Conservation (phyloP, 139 green algal species). For the Diplosphaera chodatii region DNA sequence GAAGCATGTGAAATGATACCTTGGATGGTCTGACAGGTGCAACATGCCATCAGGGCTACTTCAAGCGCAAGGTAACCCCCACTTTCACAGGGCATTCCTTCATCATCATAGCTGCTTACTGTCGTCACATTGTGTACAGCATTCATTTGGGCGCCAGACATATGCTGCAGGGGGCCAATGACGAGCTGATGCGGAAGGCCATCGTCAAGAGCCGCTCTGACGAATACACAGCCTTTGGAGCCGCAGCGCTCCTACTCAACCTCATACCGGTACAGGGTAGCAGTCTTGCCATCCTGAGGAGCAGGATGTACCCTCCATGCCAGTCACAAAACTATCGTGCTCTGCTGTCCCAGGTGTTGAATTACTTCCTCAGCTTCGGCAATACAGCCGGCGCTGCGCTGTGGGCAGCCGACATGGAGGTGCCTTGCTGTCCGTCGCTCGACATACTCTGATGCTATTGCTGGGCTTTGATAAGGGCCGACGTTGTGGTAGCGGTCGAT, state of each 20-base stretch:
- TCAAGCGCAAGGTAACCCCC: neutral
- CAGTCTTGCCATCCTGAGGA: no score
- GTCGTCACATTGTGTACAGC: no score
- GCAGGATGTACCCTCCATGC: no score
- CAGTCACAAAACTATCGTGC: no score
- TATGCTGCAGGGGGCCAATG: neutral
- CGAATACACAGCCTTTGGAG: conserved; percentile 7
- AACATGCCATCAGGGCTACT: neutral
- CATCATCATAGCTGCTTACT: no score
- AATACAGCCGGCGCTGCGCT: conserved; percentile 16
- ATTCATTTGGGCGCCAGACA: no score
- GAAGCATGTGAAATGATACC: neutral
- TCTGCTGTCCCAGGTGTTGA: no score
- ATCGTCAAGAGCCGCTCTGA: neutral
- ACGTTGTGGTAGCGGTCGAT: no score
- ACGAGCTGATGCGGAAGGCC: neutral
- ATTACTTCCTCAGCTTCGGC: conserved; percentile 12
- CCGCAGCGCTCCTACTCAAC: conserved; percentile 1
- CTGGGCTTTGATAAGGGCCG: no score
- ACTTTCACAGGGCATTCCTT: no score
- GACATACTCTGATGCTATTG: no score
- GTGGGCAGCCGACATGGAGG: conserved; percentile 21
- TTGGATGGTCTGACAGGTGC: neutral
- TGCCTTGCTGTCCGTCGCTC: no score
- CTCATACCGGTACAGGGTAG: conserved; percentile 8